Evolutionary conservation across 768 basidiomycete species (phyloP).

Genomic region (Hericium alpestre): DNA sequence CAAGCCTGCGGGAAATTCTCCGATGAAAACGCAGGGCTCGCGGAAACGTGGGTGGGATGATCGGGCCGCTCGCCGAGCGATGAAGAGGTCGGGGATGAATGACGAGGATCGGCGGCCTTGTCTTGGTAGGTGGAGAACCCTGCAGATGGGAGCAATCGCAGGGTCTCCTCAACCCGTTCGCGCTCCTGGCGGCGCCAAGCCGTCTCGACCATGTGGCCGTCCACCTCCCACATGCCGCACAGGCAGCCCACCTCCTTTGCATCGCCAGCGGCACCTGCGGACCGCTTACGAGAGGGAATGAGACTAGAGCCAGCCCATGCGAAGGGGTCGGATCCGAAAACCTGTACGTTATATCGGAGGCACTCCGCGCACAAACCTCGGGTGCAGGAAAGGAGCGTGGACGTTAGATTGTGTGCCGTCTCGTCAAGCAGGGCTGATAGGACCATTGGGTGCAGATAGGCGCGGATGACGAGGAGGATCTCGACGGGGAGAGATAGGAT

Average conservation of each 20-base stretch:
- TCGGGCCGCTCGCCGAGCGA: no score
- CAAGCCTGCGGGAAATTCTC: neutral
- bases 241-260: neutral
- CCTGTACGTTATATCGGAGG: neutral
- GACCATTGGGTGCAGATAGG: conserved; percentile 33
- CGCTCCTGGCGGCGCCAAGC: neutral
- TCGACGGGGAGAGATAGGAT: conserved; percentile 30
- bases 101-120: no score
- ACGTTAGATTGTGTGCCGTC: conserved; percentile 25
- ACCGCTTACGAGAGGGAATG: no score
- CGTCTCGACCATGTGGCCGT: neutral
- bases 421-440: conserved; percentile 30
- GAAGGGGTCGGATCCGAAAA: neutral
- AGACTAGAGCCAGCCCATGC: neutral
- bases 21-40: neutral
- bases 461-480: conserved; percentile 41
- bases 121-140: neutral
- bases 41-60: no score
- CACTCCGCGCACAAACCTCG: neutral
- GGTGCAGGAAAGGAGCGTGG: neutral
- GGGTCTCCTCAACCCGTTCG: neutral
- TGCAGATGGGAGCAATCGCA: neutral
- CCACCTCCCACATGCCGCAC: neutral
- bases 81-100: no score
- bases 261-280: neutral